Conservation (phyloP, 2,329 filamentous ascomycete genomes). For the Fusarium equiseti region DNA sequence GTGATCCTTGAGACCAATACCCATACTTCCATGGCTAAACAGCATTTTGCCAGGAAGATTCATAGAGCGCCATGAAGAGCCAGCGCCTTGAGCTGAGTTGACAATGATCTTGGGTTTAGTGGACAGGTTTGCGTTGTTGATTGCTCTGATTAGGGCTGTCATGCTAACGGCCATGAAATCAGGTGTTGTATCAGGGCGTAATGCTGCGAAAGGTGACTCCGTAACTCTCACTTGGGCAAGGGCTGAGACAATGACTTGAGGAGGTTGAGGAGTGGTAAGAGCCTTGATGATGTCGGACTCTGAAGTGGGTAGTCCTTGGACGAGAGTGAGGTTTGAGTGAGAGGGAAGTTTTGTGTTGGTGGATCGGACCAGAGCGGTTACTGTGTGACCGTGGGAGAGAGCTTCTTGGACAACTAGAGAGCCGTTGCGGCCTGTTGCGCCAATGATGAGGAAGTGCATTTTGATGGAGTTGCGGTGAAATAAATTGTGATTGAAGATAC, state of each 20-base stretch:
- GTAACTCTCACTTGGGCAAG: constrained; percentile 21
- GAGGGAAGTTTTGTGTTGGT: neutral
- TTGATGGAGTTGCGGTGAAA: neutral
- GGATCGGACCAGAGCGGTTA: neutral
- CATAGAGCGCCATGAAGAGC: constrained; percentile 23
- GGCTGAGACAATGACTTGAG: constrained; percentile 8
- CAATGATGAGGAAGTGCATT: constrained; percentile 35
- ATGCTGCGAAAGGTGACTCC: constrained; percentile 19
- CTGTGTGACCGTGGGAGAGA: constrained; percentile 16
- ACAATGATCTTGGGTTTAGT: constrained; percentile 11
- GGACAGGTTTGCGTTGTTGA: neutral
- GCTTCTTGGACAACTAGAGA: constrained; percentile 26
- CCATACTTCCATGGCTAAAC: constrained; percentile 33
- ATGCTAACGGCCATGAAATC: constrained; percentile 31
- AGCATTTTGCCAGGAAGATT: constrained; percentile 21
- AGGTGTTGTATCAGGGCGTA: constrained; percentile 18
- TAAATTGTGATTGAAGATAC: accelerated
- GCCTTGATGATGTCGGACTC: constrained; percentile 5
- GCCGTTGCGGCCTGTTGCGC: constrained; percentile 35
- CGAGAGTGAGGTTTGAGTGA: constrained; percentile 15
- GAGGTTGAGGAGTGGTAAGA: neutral
- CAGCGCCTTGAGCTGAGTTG: constrained; percentile 23
- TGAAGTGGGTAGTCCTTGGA: constrained; percentile 25
- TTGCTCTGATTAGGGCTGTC: neutral
- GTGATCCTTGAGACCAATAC: constrained; percentile 19